Percentiles rank a stretch among this genome's conserved stretches.
phyloP scores from a whole-genome alignment of 164 flowering plant species.

The Vitis cinerea region DNA sequence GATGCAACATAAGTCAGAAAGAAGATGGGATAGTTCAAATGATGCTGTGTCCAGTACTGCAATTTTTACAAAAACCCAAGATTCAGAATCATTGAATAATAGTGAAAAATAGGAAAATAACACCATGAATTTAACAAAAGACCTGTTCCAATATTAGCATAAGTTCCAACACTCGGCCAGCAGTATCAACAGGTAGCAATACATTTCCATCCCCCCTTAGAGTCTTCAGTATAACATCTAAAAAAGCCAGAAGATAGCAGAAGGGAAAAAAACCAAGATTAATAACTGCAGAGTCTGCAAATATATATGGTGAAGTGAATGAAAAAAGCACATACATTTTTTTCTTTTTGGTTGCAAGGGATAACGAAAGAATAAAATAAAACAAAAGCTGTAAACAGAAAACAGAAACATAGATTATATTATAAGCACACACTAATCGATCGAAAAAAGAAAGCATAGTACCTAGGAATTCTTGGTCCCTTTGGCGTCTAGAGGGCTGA shows the following conservation, averaged over 20 bases:
- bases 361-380: background rate
- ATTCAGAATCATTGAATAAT: background rate
- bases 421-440: background rate
- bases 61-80: conserved; percentile 17
- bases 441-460: conserved; percentile 4
- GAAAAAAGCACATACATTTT: too few relatives aligned
- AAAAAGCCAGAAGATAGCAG: background rate
- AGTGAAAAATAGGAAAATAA: background rate
- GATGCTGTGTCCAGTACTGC: conserved; percentile 79
- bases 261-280: background rate
- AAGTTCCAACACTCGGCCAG: conserved; percentile 90
- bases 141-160: conserved; percentile 87
- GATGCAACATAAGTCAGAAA: conserved; percentile 88
- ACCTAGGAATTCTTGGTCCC: conserved; percentile 89
- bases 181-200: conserved; percentile 90
- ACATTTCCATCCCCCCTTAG: conserved; percentile 79
- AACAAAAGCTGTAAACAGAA: background rate
- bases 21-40: conserved; percentile 74
- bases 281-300: too few relatives aligned
- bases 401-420: background rate
- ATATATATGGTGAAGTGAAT: too few relatives aligned
- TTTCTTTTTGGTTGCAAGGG: too few relatives aligned
- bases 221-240: conserved; percentile 70
- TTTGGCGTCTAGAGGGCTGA: conserved; percentile 78
- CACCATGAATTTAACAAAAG: conserved; percentile 5